Evolutionary conservation across 2,329 filamentous ascomycete genomes (phyloP), one percentile per base, ranked within the genome.

Genomic region (Verticillium longisporum): DNA sequence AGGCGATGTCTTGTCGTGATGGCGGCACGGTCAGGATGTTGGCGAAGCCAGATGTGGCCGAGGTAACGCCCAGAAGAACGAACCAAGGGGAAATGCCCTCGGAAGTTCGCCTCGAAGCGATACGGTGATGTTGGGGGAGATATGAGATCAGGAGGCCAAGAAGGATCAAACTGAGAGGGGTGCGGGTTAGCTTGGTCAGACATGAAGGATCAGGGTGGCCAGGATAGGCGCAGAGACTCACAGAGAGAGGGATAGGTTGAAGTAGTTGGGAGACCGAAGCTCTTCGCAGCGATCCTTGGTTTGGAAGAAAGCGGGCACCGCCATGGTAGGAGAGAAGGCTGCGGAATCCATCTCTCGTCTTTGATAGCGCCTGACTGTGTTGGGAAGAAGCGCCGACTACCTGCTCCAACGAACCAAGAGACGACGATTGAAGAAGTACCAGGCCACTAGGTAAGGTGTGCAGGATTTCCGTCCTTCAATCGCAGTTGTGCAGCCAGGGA

Each of bases 61-160:
- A 96, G 1, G 94, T 94, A 32, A 90, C 91, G 63, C 95, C 95
- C n/a, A 99, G 86, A 1, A 98, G 84, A 65, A 99, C 88, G 72
- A 97, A 99, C 75, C 94, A 95, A 9, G 95, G 94, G 34, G 93
- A 97, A 64, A 99, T 93, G 64, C 95, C 95, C 73, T 96, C 94
- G 26, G 94, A 96, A 14, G 91, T 95, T 63, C 88, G 86, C 60
- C 92, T 86, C 50, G 84, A 81, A 67, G 97, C 91, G 75, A 99
- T 98, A 70, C 95, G 92, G 73, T 89, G 85, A 76, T 98, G 94
- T 73, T 99, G 95, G 1, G 95, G 95, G 2, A 98, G 83, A 77
- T 99, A 99, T 37, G 94, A 98, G 62, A 96, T 78, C 64, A 97
- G 81, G 68, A 98, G 93, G 61, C 94, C 94, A 68, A 96, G 72